Percentiles rank a stretch among this genome's conserved stretches.
Evolutionary conservation across 148 eudicot species (phyloP).

Genomic region (Spergularia bocconei): DNA sequence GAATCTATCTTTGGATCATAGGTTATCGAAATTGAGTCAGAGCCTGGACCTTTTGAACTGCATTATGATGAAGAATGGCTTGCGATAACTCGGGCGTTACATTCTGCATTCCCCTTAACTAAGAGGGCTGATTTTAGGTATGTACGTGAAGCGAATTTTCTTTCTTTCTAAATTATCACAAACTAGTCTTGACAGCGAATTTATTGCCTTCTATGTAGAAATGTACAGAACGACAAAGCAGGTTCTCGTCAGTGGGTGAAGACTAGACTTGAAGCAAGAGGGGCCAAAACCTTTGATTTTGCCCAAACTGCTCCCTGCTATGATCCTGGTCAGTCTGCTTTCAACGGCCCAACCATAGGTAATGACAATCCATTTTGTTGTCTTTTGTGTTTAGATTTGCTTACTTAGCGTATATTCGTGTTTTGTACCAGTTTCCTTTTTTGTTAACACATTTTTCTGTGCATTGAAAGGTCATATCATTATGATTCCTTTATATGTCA

Average conservation of each 20-base stretch:
- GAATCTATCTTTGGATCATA: conserved; percentile 22
- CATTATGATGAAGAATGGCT: conserved; percentile 99
- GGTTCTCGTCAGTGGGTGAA: conserved; percentile 68
- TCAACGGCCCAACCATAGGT: conserved; percentile 45
- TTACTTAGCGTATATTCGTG: neutral
- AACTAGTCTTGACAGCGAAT: neutral
- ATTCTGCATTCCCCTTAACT: conserved; percentile 57
- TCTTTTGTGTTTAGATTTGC: conserved; percentile 1
- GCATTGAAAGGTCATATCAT: no score
- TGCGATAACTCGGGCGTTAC: conserved; percentile 67
- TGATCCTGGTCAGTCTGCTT: conserved; percentile 46
- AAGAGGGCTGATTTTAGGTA: conserved; percentile 60
- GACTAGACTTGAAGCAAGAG: conserved; percentile 57
- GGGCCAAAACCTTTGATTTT: conserved; percentile 71
- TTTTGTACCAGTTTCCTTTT: neutral
- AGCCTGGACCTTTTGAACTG: conserved; percentile 79
- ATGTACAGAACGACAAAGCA: conserved; percentile 42
- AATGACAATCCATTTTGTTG: conserved; percentile 20
- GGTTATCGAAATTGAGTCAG: conserved; percentile 80
- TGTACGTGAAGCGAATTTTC: conserved; percentile 13
- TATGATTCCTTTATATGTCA: no score
- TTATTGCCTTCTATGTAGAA: conserved; percentile 34
- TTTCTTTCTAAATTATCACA: neutral
- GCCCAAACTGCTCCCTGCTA: conserved; percentile 60
- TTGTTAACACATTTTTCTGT: neutral